Evolutionary conservation across 768 basidiomycete genomes (phyloP), one percentile per base, ranked within the genome.

Genomic region (Pisolithus orientalis): DNA sequence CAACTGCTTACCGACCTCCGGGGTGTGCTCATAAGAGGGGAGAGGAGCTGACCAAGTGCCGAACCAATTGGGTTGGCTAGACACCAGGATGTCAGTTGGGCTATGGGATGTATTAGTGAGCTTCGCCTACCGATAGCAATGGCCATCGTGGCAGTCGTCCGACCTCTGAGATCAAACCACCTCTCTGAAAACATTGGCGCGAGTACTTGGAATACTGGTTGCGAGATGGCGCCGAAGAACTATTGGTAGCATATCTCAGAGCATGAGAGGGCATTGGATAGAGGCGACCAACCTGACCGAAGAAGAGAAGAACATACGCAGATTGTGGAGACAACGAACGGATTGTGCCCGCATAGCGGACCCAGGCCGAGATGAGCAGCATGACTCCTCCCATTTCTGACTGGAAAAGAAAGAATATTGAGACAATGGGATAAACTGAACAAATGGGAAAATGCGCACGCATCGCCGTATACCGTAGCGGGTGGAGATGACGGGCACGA

Each of bases 131-230:
- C 71, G 42, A 82, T 78, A 6, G 78, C 75, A 29, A 80, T 59
- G 17, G 79, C 62, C 79, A 80, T 82, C 1, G 78, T 50, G 13
- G 85, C 85, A 1, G 87, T 89, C 11, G 84, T 88, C 37, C 88
- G 73, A 31, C 82, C 80, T 53, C 77, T 71, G 39, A 87, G 63
- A 57, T 84, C 79, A 60, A 90, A 90, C 87, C 87, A 90, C 14
- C 72, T 76, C 62, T 90, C 84, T 0, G 87, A 88, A 65, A 84
- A 90, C 50, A 79, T 82, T 5, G 87, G 85, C 1, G 83, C 84
- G 11, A 88, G 65, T 24, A 89, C 76, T 67, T 87, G 85, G 63
- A 79, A 88, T 8, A 84, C 75, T 4, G 85, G 80, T 57, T 86
- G 84, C 1, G 84, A 72, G 48, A 86, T 65, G 4, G 80, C 78